phyloP scores from a whole-genome alignment of 2,329 filamentous ascomycete genomes.

The Fusarium staphyleae region DNA sequence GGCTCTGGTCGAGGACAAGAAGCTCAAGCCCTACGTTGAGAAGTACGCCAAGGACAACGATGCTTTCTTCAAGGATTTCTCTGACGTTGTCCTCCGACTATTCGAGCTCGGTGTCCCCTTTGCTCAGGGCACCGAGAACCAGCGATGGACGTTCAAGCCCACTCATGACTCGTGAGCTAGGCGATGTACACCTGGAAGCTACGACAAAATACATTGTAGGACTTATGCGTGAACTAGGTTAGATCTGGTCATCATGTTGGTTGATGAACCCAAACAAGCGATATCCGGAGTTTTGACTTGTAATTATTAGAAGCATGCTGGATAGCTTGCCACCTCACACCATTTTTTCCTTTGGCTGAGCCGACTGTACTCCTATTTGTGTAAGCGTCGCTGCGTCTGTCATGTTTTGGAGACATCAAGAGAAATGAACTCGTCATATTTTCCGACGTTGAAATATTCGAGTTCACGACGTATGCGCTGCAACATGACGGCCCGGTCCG shows the following conservation, averaged over 20 bases:
- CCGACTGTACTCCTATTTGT: constrained; percentile 1
- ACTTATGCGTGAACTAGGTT: constrained; percentile 26
- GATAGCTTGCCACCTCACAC: constrained; percentile 11
- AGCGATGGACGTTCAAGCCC: constrained; percentile 70
- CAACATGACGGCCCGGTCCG: constrained; percentile 13
- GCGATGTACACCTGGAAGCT: background rate
- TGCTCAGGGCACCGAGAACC: constrained; percentile 63
- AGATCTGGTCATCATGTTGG: constrained; percentile 28
- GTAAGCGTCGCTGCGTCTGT: constrained; percentile 3
- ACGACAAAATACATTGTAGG: constrained; percentile 9
- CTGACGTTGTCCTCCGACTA: constrained; percentile 77
- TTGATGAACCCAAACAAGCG: constrained; percentile 31
- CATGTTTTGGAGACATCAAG: constrained; percentile 8
- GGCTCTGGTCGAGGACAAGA: constrained; percentile 86
- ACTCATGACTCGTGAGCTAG: constrained; percentile 46
- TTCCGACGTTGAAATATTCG: background rate
- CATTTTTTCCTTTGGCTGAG: constrained; percentile 2
- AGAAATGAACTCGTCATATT: background rate
- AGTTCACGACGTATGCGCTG: background rate
- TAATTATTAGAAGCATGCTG: constrained; percentile 27
- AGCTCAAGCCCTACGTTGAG: constrained; percentile 80
- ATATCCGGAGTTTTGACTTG: constrained; percentile 43
- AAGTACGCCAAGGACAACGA: constrained; percentile 92
- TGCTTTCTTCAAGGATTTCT: constrained; percentile 92
- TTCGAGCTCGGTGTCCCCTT: constrained; percentile 97